Base-by-base conservation (phyloP, 2,329 filamentous ascomycete species). In the Alternaria metachromatica region DNA sequence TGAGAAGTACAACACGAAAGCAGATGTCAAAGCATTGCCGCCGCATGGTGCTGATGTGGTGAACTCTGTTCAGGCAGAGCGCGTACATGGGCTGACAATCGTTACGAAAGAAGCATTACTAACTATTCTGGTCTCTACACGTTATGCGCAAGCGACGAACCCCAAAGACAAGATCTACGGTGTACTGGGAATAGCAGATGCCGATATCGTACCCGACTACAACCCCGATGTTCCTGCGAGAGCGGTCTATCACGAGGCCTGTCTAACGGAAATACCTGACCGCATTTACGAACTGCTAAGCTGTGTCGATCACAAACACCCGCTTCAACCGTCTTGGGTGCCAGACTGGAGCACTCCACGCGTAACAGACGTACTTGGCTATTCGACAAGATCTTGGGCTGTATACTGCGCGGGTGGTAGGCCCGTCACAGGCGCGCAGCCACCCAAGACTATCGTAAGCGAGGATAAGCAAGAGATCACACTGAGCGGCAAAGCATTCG, bases 121-220 rank as follows among this genome's bases (percentile, higher is more conserved):
- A 1, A 62, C 62, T 2, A 57, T 51, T 12, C 60, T 76, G 9
- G 70, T 72, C 12, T 58, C 55, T 4, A 69, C 72, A 12, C 62
- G 73, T n/a, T 74, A 73, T 46, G 73, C 73, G 1, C 58, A 64
- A 7, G 71, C 71, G n/a, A 64, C 58, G 6, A 58, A 72, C 5
- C 57, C 67, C 10, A 74, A 73, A 37, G 73, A 76, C 55, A 76
- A 76, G 51, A 65, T 72, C 1, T 76, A 74, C 28, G 72, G 72
- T 13, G 63, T 75, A 0, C 66, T 74, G 9, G 73, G 70, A 7
- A 61, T 73, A n/a, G 54, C 60, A 25, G 33, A 65, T 7, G 44
- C 61, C 5, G 28, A 43, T 9, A 68, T 74, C 18, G 49, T 37
- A 15, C 66, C 69, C 1, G 62, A 63, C 12, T 76, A 75, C 37